A percentile compares a stretch with the other conserved stretches of the same genome.
These are phyloP conservation scores for Colletotrichum filicis DNA, from an alignment of 2,329 filamentous ascomycete species.

Conservation along the genomic window DNA sequence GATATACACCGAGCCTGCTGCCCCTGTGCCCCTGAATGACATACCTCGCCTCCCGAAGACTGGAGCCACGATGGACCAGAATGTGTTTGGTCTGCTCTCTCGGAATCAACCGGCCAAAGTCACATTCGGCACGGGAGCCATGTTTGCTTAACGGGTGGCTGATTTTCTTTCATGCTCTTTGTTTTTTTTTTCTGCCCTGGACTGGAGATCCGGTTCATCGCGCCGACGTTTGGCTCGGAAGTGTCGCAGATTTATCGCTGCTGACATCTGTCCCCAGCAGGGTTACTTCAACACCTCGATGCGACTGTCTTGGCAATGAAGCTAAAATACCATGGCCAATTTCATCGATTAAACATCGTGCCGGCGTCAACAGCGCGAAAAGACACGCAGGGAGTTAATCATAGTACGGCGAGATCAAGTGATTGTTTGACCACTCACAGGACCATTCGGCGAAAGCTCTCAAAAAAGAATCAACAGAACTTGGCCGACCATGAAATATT, in stretches of 20 bases:
- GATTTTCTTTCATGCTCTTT: not conserved
- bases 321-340: not conserved
- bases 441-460: not conserved
- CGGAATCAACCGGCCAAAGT: conserved; percentile 30
- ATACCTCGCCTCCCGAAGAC: not conserved
- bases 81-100: conserved; percentile 7
- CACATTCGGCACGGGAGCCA: conserved; percentile 15
- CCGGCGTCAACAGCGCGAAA: not conserved
- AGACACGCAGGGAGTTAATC: not conserved
- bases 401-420: not conserved
- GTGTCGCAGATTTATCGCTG: conserved; percentile 12
- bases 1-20: too few species aligned
- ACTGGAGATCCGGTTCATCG: conserved; percentile 17
- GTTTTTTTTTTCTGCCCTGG: not conserved
- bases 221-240: not conserved
- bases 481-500: not conserved
- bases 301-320: not conserved
- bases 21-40: not conserved
- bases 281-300: conserved; percentile 5
- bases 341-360: not conserved
- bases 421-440: not conserved
- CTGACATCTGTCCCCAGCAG: not conserved
- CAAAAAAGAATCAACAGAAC: not conserved
- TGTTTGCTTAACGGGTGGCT: not conserved
- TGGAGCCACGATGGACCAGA: not conserved